These are phyloP conservation scores for Paecilomyces dactylethromorphus DNA, from an alignment of 2,329 filamentous ascomycete genomes.

Conservation along the genomic window DNA sequence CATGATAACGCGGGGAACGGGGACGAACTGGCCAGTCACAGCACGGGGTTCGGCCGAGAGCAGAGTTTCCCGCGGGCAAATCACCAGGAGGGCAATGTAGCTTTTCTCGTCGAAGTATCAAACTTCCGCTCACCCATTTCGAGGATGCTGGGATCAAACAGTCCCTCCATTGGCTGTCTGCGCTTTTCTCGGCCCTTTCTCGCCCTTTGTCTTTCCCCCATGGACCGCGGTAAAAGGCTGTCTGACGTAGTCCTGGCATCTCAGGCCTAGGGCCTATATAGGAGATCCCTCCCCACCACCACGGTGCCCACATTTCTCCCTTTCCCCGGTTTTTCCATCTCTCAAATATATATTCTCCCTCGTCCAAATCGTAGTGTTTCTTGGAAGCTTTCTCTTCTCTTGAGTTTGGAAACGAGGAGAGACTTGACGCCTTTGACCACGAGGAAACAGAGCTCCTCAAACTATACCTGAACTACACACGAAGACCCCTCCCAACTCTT, in stretches of 20 bases:
- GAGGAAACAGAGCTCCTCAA: background rate
- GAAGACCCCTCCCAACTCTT: too few relatives aligned
- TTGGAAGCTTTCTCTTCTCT: background rate
- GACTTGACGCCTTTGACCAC: background rate
- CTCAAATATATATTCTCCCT: background rate
- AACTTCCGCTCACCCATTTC: conserved; percentile 11
- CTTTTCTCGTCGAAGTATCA: background rate
- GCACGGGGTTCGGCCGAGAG: background rate
- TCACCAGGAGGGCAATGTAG: background rate
- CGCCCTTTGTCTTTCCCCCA: conserved; percentile 2
- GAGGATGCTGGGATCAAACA: background rate
- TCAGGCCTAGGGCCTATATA: background rate
- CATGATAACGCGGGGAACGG: background rate
- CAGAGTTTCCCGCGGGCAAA: background rate
- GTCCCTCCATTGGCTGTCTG: background rate
- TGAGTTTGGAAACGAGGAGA: background rate
- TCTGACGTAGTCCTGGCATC: conserved; percentile 9
- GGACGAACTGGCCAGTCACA: background rate
- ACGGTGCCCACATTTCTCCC: background rate
- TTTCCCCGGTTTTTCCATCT: background rate
- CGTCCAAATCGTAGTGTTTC: too few relatives aligned
- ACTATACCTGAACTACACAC: background rate
- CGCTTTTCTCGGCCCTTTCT: background rate
- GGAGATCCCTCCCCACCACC: background rate
- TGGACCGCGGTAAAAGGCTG: conserved; percentile 13